Conservation (phyloP, 2,329 filamentous ascomycete species). For the Didymella exigua region DNA sequence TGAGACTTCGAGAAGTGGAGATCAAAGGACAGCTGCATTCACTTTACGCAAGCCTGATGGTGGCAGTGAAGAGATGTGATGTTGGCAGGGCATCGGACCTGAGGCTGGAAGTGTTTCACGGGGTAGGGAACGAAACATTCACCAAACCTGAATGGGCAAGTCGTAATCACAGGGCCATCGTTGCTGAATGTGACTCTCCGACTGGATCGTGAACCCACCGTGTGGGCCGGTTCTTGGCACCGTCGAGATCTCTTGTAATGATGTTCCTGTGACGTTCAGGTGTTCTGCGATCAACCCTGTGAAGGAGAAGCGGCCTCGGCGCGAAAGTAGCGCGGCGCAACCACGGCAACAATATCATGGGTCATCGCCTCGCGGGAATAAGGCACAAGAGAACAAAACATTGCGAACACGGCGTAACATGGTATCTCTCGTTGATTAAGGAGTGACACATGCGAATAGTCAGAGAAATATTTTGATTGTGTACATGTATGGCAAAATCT, state of each 20-base stretch:
- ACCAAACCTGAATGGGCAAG: slow-evolving; percentile 8
- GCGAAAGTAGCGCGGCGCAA: neutral
- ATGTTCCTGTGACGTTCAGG: neutral
- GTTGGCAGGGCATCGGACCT: neutral
- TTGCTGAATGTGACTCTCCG: neutral
- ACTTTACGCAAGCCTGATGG: neutral
- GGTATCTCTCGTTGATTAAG: neutral
- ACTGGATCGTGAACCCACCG: neutral
- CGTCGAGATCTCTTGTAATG: slow-evolving; percentile 1
- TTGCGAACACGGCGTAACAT: neutral
- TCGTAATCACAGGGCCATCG: neutral
- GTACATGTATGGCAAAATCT: neutral
- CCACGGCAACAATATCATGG: neutral
- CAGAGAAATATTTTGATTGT: neutral
- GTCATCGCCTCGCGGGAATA: neutral
- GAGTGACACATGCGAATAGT: neutral
- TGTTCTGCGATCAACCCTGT: neutral
- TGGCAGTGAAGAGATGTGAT: neutral
- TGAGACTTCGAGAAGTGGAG: neutral
- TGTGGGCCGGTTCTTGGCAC: neutral
- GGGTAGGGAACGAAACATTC: slow-evolving; percentile 9
- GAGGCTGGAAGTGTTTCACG: slow-evolving; percentile 15
- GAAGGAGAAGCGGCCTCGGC: neutral
- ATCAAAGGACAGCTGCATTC: neutral
- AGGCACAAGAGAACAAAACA: neutral